phyloP scores from a whole-genome alignment of 495 filamentous ascomycete species.

The Lepraria neglecta region DNA sequence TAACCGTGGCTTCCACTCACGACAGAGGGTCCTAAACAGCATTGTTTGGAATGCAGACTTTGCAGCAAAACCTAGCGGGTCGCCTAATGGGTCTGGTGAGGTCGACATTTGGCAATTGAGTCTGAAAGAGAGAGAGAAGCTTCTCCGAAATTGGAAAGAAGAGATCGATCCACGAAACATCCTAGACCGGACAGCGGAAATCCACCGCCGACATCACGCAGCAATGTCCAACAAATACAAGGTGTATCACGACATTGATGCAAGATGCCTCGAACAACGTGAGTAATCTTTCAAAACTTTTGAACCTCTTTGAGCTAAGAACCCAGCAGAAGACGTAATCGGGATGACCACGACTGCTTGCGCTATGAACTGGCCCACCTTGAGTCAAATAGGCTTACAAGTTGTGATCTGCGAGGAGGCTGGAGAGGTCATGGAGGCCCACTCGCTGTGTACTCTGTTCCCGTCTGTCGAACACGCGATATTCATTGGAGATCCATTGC shows the following conservation, averaged over 20 bases:
- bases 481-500: conserved; percentile 51
- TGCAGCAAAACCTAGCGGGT: background rate
- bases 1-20: conserved; percentile 1
- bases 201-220: conserved; percentile 26
- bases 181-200: conserved; percentile 23
- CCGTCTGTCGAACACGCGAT: conserved; percentile 50
- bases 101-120: conserved; percentile 18
- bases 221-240: conserved; percentile 20
- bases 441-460: conserved; percentile 49
- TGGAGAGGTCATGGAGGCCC: conserved; percentile 50
- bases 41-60: conserved; percentile 15
- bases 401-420: conserved; percentile 54
- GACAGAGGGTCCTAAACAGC: conserved; percentile 15
- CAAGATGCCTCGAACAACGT: conserved; percentile 23
- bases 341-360: conserved; percentile 36
- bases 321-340: conserved; percentile 27
- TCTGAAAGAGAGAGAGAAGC: conserved; percentile 19
- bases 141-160: conserved; percentile 23
- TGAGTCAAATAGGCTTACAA: conserved; percentile 27
- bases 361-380: conserved; percentile 29
- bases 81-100: conserved; percentile 1
- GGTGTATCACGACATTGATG: conserved; percentile 19
- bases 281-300: background rate
- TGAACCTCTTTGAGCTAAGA: background rate
- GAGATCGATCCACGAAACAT: conserved; percentile 24